Conservation (phyloP, 768 basidiomycete genomes). For the Tylopilus sp. region DNA sequence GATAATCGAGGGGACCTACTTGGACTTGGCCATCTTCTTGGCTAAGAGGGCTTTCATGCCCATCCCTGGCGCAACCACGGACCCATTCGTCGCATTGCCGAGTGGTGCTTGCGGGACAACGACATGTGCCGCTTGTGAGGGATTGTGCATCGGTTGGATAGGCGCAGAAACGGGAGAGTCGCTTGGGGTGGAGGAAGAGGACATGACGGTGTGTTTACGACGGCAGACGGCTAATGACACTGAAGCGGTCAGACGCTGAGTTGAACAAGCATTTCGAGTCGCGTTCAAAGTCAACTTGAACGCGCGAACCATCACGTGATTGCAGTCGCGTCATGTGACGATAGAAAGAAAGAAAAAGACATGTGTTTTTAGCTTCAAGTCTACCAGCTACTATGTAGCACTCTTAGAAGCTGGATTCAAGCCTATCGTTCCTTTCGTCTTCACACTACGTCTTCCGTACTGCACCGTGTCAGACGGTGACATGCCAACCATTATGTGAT, state of each 20-base stretch:
- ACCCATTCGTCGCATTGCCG: constrained; percentile 57
- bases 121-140: constrained; percentile 73
- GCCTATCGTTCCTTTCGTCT: too few relatives aligned
- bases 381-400: too few relatives aligned
- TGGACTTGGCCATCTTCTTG: constrained; percentile 88
- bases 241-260: constrained; percentile 3
- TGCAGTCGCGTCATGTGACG: constrained; percentile 10
- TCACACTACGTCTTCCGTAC: not conserved
- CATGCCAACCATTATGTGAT: not conserved
- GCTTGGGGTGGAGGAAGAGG: constrained; percentile 53
- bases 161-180: constrained; percentile 61
- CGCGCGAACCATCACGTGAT: constrained; percentile 30
- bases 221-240: not conserved
- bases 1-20: constrained; percentile 47
- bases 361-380: too few relatives aligned
- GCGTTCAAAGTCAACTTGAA: constrained; percentile 22
- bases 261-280: constrained; percentile 4
- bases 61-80: constrained; percentile 61
- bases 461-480: not conserved
- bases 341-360: too few relatives aligned
- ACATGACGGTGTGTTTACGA: constrained; percentile 40
- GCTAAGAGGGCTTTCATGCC: constrained; percentile 90
- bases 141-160: constrained; percentile 85
- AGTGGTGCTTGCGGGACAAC: constrained; percentile 78
- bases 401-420: not conserved